Evolutionary conservation across 768 basidiomycete genomes (phyloP).

Genomic region (Boletus subparvulus): DNA sequence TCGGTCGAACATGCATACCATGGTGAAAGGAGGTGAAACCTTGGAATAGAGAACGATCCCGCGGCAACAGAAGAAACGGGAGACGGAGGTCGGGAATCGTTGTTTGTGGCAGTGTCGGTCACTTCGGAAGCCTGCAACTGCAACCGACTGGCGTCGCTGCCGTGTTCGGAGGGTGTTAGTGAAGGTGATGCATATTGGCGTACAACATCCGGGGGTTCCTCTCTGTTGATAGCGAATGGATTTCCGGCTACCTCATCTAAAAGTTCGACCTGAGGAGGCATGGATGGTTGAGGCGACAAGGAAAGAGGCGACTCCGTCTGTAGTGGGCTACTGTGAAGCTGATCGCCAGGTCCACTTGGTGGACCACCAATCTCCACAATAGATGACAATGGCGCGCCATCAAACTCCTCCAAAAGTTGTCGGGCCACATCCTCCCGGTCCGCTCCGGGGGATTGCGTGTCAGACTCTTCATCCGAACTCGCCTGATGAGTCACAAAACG

Average conservation of each 20-base stretch:
- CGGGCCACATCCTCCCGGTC: not conserved
- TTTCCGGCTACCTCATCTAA: not conserved
- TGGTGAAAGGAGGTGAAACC: conserved; percentile 3
- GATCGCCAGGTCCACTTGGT: not conserved
- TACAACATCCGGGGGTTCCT: not conserved
- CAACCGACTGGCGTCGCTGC: conserved; percentile 14
- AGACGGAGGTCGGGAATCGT: conserved; percentile 13
- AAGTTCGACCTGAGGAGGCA: not conserved
- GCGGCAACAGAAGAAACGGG: conserved; percentile 10
- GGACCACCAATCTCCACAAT: not conserved
- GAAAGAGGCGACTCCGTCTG: not conserved
- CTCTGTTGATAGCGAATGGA: not conserved
- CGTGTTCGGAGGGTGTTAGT: conserved; percentile 30
- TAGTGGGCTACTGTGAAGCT: not conserved
- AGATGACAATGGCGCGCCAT: not conserved
- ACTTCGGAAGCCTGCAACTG: not conserved
- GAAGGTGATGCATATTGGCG: conserved; percentile 17
- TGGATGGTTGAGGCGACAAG: not conserved
- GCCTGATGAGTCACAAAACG: conserved; percentile 1
- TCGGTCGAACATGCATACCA: not conserved
- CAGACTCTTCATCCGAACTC: not conserved
- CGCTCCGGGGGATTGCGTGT: not conserved
- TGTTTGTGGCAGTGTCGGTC: not conserved
- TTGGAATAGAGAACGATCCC: conserved; percentile 15
- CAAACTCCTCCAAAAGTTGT: not conserved